phyloP scores from a whole-genome alignment of 2,329 filamentous ascomycete species.

The Metarhizium brunneum region DNA sequence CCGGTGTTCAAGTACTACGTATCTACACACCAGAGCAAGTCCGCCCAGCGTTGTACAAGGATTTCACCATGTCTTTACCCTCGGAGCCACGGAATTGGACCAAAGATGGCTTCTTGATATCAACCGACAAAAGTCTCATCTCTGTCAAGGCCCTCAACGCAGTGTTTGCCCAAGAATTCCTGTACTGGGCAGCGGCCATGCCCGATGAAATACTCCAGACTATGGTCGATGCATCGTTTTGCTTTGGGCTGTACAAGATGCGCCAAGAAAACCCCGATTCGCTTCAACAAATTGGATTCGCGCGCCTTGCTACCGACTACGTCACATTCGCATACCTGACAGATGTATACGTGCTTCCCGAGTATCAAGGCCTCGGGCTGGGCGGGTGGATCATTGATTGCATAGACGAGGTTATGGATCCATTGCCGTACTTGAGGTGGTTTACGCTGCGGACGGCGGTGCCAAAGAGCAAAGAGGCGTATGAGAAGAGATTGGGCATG shows the following conservation, averaged over 20 bases:
- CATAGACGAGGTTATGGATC: slow-evolving; percentile 39
- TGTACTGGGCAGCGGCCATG: slow-evolving; percentile 46
- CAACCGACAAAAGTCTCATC: slow-evolving; percentile 41
- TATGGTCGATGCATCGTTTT: slow-evolving; percentile 43
- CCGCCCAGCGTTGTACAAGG: no score
- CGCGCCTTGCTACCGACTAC: slow-evolving; percentile 52
- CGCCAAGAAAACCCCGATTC: background rate
- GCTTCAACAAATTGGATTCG: slow-evolving; percentile 19
- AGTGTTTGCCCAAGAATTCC: slow-evolving; percentile 36
- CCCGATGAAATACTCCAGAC: slow-evolving; percentile 32
- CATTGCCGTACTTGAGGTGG: slow-evolving; percentile 45
- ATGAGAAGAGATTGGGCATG: slow-evolving; percentile 22
- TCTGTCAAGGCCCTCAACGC: slow-evolving; percentile 37
- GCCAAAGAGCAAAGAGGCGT: slow-evolving; percentile 25
- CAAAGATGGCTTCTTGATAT: slow-evolving; percentile 40
- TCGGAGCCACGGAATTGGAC: slow-evolving; percentile 23
- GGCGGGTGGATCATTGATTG: slow-evolving; percentile 53
- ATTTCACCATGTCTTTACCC: background rate
- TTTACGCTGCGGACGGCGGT: slow-evolving; percentile 29
- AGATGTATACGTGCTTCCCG: slow-evolving; percentile 51
- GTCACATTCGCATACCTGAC: slow-evolving; percentile 53
- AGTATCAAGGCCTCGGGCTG: slow-evolving; percentile 47
- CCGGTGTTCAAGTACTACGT: background rate
- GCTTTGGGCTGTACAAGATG: slow-evolving; percentile 42
- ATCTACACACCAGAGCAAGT: background rate